Base-by-base conservation (phyloP, 352 stramenopile species). In the Globisporangium ultimum region DNA sequence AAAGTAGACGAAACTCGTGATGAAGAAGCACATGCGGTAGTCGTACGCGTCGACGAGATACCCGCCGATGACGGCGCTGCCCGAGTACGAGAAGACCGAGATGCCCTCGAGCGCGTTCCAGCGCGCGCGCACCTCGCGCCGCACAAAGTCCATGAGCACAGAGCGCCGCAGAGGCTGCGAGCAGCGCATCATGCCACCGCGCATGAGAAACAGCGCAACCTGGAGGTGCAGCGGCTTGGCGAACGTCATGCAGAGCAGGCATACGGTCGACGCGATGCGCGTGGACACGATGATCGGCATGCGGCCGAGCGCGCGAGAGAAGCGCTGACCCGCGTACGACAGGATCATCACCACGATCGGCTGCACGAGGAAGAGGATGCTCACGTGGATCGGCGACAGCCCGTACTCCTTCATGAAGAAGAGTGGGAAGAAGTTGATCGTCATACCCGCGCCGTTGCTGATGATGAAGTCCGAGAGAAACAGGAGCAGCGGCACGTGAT, bases 401-500 rank as follows among this genome's bases (percentile, higher is more conserved):
- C 72, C 72, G 66, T 93, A 91, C 58, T 93, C 80, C 22, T 89
- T 67, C 64, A 85, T 87, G 61, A 93, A 93, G 57, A 93, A 93
- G 2, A 93, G 63, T 21, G 83, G 83, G 69, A 93, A 93, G 59
- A 93, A 93, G 56, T 88, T 89, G 64, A 91, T 88, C 0, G 80
- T 91, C 83, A 93, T 93, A 53, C 83, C 83, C 4, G 83, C 83
- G 41, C 83, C 83, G 41, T 93, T 93, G 78, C 78, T 89, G 66
- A 93, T 88, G 58, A 93, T 77, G 61, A 93, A 93, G 64, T 93
- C 83, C n/a, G 80, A 84, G 11, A 74, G 34, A 50, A 93, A 93
- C 32, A 93, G 58, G 6, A 93, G 60, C 45, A 70, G 83, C 45
- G 83, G 83, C 53, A 93, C 79, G 57, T 91, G 80, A 13, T 72